These are phyloP conservation scores for Lodderomyces parapsilosis DNA, from an alignment of 1,139 yeast species.

Conservation along the genomic window DNA sequence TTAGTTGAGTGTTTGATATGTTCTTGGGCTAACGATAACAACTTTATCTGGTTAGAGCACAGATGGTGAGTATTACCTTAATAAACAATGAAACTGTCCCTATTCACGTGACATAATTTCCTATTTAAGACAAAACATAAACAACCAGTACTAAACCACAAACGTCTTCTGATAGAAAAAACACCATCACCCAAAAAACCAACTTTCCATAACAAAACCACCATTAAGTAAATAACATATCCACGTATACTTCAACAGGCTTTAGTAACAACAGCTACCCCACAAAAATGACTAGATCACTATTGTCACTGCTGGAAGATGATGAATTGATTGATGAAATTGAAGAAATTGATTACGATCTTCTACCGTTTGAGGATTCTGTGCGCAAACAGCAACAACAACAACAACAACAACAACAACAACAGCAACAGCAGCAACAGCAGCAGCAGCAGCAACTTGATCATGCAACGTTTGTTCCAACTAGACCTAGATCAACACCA, in stretches of 20 bases:
- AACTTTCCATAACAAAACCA: slow-evolving; percentile 1
- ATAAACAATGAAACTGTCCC: neutral
- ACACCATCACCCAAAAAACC: neutral
- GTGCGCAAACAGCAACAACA: neutral
- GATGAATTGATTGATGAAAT: slow-evolving; percentile 3
- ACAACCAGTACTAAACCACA: neutral
- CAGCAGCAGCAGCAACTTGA: neutral
- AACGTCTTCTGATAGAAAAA: neutral
- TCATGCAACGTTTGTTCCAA: neutral
- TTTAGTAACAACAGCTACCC: too few relatives aligned
- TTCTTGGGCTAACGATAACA: too few relatives aligned
- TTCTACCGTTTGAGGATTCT: slow-evolving; percentile 3
- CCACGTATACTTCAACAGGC: neutral
- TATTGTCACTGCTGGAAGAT: slow-evolving; percentile 4
- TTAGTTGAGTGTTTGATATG: too few relatives aligned
- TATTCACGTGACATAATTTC: neutral
- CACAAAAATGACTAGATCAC: neutral
- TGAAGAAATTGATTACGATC: slow-evolving; percentile 7
- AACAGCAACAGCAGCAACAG: neutral
- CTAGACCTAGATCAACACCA: slow-evolving; percentile 1
- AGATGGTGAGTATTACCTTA: neutral
- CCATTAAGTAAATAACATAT: too few relatives aligned
- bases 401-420: neutral
- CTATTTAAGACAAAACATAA: neutral
- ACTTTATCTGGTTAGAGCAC: too few relatives aligned